phyloP scores from a whole-genome alignment of 78 protist species.

The Chrysochromulina tobinii region DNA sequence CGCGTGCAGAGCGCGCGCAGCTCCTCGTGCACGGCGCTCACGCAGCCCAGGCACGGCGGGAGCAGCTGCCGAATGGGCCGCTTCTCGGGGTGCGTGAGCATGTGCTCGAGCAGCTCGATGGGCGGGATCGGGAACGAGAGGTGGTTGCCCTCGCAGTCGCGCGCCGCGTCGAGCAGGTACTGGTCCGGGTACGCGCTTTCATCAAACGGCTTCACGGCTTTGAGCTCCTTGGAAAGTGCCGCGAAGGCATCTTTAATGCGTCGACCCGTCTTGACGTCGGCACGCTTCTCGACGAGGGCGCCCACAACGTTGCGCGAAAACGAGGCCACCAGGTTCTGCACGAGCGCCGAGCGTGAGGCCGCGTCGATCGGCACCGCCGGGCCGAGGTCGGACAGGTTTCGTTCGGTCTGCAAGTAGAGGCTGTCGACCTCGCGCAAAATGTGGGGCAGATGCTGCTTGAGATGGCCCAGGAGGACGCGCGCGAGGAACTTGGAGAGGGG shows the following conservation, averaged over 20 bases:
- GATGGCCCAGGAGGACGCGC: not conserved
- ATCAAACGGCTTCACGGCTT: not conserved
- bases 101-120: constrained; percentile 26
- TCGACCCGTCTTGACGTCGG: constrained; percentile 15
- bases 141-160: constrained; percentile 25
- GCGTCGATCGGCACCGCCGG: not conserved
- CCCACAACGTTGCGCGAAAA: not conserved
- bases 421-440: not conserved
- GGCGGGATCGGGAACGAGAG: constrained; percentile 25
- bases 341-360: not conserved
- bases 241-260: not conserved
- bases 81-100: not conserved
- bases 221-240: not conserved
- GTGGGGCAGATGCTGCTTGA: not conserved
- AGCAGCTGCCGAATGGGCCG: constrained; percentile 37
- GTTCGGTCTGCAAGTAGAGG: not conserved
- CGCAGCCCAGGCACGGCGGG: constrained; percentile 2
- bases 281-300: constrained; percentile 19
- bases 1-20: not conserved
- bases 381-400: not conserved
- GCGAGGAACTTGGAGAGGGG: not conserved
- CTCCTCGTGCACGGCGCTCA: not conserved
- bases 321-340: not conserved
- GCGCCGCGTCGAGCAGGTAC: not conserved
- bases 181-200: not conserved